Conservation (phyloP, 2,329 filamentous ascomycete genomes). For the Penicillium nordicum region DNA sequence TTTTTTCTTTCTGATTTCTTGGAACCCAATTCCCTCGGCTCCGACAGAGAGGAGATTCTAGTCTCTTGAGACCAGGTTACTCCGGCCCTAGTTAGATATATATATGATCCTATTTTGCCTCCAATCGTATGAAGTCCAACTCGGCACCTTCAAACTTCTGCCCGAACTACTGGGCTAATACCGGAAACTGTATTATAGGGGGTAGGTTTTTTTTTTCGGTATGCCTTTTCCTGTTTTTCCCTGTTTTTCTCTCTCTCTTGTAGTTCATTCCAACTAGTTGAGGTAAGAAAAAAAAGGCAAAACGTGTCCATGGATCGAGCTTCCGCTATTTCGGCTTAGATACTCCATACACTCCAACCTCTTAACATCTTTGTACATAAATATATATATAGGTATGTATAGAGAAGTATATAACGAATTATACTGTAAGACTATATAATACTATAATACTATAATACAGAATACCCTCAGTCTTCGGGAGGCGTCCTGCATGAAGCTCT, state of each 20-base stretch:
- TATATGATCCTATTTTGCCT: not conserved
- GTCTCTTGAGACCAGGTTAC: not conserved
- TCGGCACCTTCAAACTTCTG: not conserved
- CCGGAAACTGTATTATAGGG: not conserved
- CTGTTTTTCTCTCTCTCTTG: not conserved
- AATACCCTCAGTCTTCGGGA: not conserved
- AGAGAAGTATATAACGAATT: not conserved
- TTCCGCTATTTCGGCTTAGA: not conserved
- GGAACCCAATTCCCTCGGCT: not conserved
- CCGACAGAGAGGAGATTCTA: not conserved
- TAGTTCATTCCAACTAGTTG: not conserved
- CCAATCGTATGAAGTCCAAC: not conserved
- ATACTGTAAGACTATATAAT: not conserved
- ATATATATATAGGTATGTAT: too few relatives aligned
- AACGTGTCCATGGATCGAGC: not conserved
- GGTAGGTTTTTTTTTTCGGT: not conserved
- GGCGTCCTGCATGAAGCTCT: slow-evolving; percentile 15
- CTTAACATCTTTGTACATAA: not conserved
- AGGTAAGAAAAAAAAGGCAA: not conserved
- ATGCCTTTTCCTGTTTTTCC: not conserved
- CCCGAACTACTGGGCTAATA: not conserved
- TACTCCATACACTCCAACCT: not conserved
- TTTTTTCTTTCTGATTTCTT: not conserved
- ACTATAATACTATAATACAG: not conserved
- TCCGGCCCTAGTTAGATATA: not conserved